A percentile compares a stretch with the other conserved stretches of the same genome.
These are phyloP conservation scores for Candida jianshihensis DNA, from an alignment of 805 yeast genomes.

Conservation along the genomic window DNA sequence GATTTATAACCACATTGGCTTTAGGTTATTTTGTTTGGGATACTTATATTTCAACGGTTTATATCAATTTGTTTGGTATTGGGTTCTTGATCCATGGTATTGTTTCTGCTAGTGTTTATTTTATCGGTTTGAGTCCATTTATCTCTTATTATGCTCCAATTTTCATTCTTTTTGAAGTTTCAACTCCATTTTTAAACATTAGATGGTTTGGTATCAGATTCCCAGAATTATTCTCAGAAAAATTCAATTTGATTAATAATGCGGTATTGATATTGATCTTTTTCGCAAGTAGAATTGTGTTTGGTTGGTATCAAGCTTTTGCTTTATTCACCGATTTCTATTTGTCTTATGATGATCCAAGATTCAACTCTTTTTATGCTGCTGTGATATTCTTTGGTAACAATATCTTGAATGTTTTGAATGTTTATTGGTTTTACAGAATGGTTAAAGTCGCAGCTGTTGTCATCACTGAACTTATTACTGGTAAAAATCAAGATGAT, in stretches of 20 bases:
- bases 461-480: slow-evolving; percentile 26
- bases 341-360: slow-evolving; percentile 28
- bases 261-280: slow-evolving; percentile 54
- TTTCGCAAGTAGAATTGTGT: slow-evolving; percentile 61
- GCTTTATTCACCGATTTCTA: slow-evolving; percentile 38
- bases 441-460: slow-evolving; percentile 61
- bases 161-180: slow-evolving; percentile 70
- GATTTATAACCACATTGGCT: slow-evolving; percentile 57
- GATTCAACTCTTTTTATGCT: slow-evolving; percentile 37
- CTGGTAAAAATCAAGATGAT: slow-evolving; percentile 18
- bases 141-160: slow-evolving; percentile 66
- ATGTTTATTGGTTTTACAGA: slow-evolving; percentile 72
- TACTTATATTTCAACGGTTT: slow-evolving; percentile 46
- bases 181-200: slow-evolving; percentile 81
- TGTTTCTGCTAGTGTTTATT: slow-evolving; percentile 65
- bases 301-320: slow-evolving; percentile 69
- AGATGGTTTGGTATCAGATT: slow-evolving; percentile 77
- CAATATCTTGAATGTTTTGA: slow-evolving; percentile 50
- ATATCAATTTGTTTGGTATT: slow-evolving; percentile 56
- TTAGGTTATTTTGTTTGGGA: slow-evolving; percentile 88
- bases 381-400: slow-evolving; percentile 35
- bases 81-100: slow-evolving; percentile 73
- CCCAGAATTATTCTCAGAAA: slow-evolving; percentile 52
- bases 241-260: slow-evolving; percentile 55
- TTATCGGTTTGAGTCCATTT: slow-evolving; percentile 56